Evolutionary conservation across 345 rosid genomes (phyloP).

Genomic region (Populus euphratica): DNA sequence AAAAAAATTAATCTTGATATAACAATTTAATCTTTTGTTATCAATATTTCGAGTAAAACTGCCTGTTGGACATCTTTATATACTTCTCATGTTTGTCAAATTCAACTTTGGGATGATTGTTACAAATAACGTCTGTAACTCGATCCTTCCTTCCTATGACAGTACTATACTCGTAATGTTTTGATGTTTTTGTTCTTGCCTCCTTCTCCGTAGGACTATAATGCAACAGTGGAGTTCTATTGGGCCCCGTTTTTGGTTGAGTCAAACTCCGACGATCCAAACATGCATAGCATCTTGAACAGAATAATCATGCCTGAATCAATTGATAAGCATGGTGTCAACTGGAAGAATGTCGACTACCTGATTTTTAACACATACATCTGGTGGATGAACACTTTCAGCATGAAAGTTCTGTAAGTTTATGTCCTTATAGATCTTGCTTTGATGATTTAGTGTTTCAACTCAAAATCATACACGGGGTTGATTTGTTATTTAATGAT

Average conservation of each 20-base stretch:
- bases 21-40: too few species aligned
- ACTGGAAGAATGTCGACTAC: slow-evolving; percentile 72
- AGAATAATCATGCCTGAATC: slow-evolving; percentile 71
- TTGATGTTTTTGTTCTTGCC: background rate
- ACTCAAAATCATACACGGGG: background rate
- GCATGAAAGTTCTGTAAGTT: slow-evolving; percentile 73
- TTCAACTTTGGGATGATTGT: too few species aligned
- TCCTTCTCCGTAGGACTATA: slow-evolving; percentile 50
- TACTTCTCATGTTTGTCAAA: too few species aligned
- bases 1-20: too few species aligned
- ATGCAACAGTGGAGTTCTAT: slow-evolving; percentile 78
- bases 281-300: slow-evolving; percentile 63
- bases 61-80: too few species aligned
- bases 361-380: slow-evolving; percentile 80
- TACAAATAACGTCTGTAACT: background rate
- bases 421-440: background rate
- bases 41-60: too few species aligned
- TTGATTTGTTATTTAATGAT: slow-evolving; percentile 23
- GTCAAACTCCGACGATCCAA: slow-evolving; percentile 87
- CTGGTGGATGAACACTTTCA: slow-evolving; percentile 81
- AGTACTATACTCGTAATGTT: background rate
- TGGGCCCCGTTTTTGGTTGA: slow-evolving; percentile 94
- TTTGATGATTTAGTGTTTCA: background rate
- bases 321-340: slow-evolving; percentile 71
- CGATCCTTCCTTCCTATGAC: background rate